phyloP scores from a whole-genome alignment of 2,329 filamentous ascomycete genomes.

The Exophiala viscosa region DNA sequence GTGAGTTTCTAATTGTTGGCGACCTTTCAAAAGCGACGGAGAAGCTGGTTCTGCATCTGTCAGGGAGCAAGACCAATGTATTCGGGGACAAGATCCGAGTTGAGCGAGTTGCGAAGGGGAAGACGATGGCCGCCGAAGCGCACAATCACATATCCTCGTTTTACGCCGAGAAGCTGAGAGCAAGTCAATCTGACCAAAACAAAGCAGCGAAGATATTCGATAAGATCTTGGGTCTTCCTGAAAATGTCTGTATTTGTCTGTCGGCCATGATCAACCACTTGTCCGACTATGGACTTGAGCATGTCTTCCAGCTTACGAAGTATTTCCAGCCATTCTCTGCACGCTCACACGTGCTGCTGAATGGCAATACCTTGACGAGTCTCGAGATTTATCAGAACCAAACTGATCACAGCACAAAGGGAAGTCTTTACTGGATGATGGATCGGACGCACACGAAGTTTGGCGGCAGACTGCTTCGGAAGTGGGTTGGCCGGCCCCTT shows the following conservation, averaged over 20 bases:
- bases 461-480: constrained; percentile 79
- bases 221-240: constrained; percentile 78
- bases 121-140: constrained; percentile 77
- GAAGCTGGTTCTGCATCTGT: constrained; percentile 85
- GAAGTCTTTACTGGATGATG: constrained; percentile 91
- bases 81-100: constrained; percentile 88
- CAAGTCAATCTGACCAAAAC: constrained; percentile 51
- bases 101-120: constrained; percentile 70
- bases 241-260: constrained; percentile 83
- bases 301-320: constrained; percentile 93
- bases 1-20: constrained; percentile 90
- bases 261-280: constrained; percentile 96
- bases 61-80: constrained; percentile 82
- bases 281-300: constrained; percentile 85
- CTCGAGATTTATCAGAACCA: constrained; percentile 94
- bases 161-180: constrained; percentile 80
- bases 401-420: constrained; percentile 78
- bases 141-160: constrained; percentile 89
- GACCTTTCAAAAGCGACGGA: constrained; percentile 86
- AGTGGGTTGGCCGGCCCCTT: constrained; percentile 90
- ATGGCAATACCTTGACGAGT: constrained; percentile 89
- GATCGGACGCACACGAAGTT: constrained; percentile 89
- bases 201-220: constrained; percentile 68
- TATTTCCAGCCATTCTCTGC: constrained; percentile 97
- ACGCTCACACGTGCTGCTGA: constrained; percentile 90